A percentile compares a stretch with the other conserved stretches of the same genome.
These are phyloP conservation scores for Coprinopsis sp. DNA, from an alignment of 768 basidiomycete genomes.

Conservation along the genomic window DNA sequence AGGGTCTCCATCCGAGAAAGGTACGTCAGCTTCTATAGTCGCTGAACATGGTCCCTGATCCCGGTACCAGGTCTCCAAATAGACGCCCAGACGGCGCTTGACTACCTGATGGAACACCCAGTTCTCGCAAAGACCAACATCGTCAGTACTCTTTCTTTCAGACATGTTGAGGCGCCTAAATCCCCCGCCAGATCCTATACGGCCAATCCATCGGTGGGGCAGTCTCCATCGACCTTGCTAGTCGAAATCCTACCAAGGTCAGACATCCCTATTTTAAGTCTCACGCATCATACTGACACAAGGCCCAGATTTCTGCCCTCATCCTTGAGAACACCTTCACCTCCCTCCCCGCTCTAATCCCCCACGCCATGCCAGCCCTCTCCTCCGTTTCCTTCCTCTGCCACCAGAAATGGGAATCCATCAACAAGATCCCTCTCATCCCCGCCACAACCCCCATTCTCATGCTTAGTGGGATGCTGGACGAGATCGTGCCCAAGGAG, in stretches of 20 bases:
- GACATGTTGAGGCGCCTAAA: background rate
- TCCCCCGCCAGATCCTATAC: constrained; percentile 54
- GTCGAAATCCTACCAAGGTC: constrained; percentile 68
- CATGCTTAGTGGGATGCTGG: constrained; percentile 70
- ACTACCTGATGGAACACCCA: constrained; percentile 65
- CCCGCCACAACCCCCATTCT: constrained; percentile 68
- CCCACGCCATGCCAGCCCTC: constrained; percentile 69
- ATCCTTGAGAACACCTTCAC: constrained; percentile 94
- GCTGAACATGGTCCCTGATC: background rate
- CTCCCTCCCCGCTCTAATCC: constrained; percentile 79
- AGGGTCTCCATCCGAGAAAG: constrained; percentile 81
- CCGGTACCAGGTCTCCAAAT: constrained; percentile 59
- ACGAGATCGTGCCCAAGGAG: constrained; percentile 68
- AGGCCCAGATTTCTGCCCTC: constrained; percentile 60
- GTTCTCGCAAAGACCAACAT: constrained; percentile 61
- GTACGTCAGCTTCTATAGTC: constrained; percentile 30
- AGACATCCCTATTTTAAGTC: constrained; percentile 12
- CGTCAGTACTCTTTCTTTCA: constrained; percentile 34
- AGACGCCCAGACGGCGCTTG: constrained; percentile 81
- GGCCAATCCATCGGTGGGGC: constrained; percentile 92
- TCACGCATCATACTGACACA: background rate
- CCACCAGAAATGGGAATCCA: constrained; percentile 86
- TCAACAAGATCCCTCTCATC: constrained; percentile 56
- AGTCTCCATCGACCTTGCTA: constrained; percentile 84
- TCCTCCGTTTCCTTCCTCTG: constrained; percentile 74